Evolutionary conservation across 75 land plant genomes (phyloP).

Genomic region (Pinus tabuliformis): DNA sequence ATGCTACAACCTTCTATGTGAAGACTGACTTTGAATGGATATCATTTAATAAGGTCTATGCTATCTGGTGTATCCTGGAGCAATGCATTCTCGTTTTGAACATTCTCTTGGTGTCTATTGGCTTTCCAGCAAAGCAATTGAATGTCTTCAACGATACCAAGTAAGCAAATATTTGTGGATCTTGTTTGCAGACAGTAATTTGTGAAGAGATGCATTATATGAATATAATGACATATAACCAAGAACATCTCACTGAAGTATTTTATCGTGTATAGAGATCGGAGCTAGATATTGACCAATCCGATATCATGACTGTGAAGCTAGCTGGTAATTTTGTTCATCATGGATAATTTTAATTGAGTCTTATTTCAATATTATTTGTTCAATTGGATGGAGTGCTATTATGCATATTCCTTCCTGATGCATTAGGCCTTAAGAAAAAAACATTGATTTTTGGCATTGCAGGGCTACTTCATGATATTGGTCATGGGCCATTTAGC

Average conservation of each 20-base stretch:
- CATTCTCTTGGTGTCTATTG: constrained; percentile 96
- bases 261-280: constrained; percentile 41
- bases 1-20: no score
- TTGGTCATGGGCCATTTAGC: constrained; percentile 99
- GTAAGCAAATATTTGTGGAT: constrained; percentile 18
- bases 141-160: constrained; percentile 43
- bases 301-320: constrained; percentile 75
- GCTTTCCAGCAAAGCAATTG: constrained; percentile 73
- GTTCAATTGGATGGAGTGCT: background rate
- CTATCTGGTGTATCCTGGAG: constrained; percentile 90
- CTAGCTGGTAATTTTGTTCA: constrained; percentile 65
- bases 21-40: no score
- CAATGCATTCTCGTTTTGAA: constrained; percentile 94
- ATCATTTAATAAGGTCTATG: constrained; percentile 51
- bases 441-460: background rate
- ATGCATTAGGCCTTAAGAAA: background rate
- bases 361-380: background rate
- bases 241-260: background rate
- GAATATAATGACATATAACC: background rate
- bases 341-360: background rate
- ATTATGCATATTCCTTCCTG: background rate
- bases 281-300: constrained; percentile 75
- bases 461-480: constrained; percentile 88
- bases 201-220: background rate
- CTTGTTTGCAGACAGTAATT: background rate